Percentiles rank a stretch among this genome's conserved stretches.
phyloP scores from a whole-genome alignment of 192 early-diverging fungal genomes.

The Rhizophagus sp. region DNA sequence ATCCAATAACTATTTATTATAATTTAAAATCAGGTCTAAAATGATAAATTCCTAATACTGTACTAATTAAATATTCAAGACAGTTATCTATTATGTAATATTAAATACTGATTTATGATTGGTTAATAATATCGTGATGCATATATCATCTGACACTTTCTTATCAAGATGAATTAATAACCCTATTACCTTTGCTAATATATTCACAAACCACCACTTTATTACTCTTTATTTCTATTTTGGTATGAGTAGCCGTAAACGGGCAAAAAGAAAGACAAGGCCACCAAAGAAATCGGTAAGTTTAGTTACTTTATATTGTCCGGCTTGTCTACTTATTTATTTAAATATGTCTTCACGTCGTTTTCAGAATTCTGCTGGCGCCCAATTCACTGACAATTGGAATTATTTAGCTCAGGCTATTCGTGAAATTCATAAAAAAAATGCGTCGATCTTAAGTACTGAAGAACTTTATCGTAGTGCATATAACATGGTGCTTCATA shows the following conservation, averaged over 20 bases:
- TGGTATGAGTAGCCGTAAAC: background rate
- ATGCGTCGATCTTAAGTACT: slow-evolving; percentile 74
- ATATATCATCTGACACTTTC: no score
- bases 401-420: slow-evolving; percentile 70
- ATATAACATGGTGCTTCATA: slow-evolving; percentile 82
- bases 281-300: slow-evolving; percentile 34
- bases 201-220: background rate
- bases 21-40: no score
- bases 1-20: no score
- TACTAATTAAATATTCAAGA: no score
- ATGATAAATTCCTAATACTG: no score
- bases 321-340: background rate
- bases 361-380: slow-evolving; percentile 37
- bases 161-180: background rate
- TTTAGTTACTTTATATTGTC: background rate
- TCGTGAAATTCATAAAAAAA: slow-evolving; percentile 80
- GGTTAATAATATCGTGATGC: no score
- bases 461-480: slow-evolving; percentile 90
- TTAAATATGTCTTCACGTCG: background rate
- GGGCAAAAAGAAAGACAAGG: slow-evolving; percentile 29
- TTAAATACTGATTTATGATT: no score
- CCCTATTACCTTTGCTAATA: background rate
- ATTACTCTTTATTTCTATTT: background rate
- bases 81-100: background rate
- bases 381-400: slow-evolving; percentile 57